Base-by-base conservation (phyloP, 495 filamentous ascomycete species). In the Aspergillus bridgeri region DNA sequence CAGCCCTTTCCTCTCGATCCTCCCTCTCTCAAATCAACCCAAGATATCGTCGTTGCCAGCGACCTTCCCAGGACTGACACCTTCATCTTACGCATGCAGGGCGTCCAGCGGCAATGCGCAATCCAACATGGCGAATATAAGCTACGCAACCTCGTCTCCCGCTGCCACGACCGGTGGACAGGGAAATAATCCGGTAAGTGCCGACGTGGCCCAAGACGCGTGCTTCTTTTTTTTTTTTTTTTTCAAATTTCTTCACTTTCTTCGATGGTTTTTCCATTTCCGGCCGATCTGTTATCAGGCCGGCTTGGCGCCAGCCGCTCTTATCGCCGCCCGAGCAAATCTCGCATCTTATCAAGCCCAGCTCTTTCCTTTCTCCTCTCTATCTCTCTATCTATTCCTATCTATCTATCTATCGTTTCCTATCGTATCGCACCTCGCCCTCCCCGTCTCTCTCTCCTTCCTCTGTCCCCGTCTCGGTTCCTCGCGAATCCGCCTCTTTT, bases 161-260 rank as follows among this genome's bases (percentile, higher is more conserved):
- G 86, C 88, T 25, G 85, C 84, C 13, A 87, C 86, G 0, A 81
- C 81, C 48, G 87, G 83, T 59, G 85, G 85, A 48, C 82, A 83
- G 62, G 83, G 82, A 25, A 87, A 83, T 58, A 83, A 80, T 57
- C 79, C 86, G 60, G 89, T 90, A 76, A 81, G 87, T 63, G 9
- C 15, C 17, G 42, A 54, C 42, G 79, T 51, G 38, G 17, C 25
- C 38, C 45, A 50, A 24, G 54, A 19, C 54, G 13, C 59, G 27
- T 22, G 22, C 24, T 8, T 43, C 45, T 44, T 49, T n/a, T 43
- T 48, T 64, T 24, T 22, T 23, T 58, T 50, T 54, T 49, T 42
- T 58, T 44, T 61, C n/a, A n/a, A n/a, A n/a, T 48, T 58, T 24
- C 50, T 48, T 38, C 45, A 57, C 45, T 60, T 55, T 64, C 60